Evolutionary conservation across 208 protist species (phyloP).

Genomic region (Phytomonas francai): DNA sequence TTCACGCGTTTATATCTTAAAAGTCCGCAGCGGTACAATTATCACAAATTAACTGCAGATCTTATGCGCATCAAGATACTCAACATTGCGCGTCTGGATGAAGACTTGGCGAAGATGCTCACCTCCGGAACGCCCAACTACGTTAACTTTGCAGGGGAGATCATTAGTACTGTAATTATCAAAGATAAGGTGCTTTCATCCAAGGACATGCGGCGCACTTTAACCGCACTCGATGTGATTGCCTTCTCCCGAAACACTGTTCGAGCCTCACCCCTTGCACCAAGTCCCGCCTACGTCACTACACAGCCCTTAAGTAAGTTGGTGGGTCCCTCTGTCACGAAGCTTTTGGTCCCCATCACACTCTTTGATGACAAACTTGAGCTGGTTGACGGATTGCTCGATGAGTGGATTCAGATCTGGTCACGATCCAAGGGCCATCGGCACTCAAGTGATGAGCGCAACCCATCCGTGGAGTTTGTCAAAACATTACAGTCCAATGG

Average conservation of each 20-base stretch:
- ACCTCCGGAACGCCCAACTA: conserved; percentile 17
- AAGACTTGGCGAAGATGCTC: conserved; percentile 72
- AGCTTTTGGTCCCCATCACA: conserved; percentile 46
- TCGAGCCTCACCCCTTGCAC: conserved; percentile 10
- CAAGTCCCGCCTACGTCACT: conserved; percentile 24
- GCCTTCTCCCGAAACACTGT: conserved; percentile 26
- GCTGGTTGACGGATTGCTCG: conserved; percentile 51
- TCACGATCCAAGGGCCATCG: conserved; percentile 27
- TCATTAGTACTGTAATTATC: conserved; percentile 72
- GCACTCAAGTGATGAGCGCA: conserved; percentile 30
- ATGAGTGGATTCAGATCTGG: conserved; percentile 78
- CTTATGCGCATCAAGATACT: conserved; percentile 87
- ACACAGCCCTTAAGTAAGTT: conserved; percentile 49
- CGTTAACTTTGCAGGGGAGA: conserved; percentile 67
- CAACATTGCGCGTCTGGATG: conserved; percentile 78
- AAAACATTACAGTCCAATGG: conserved; percentile 69
- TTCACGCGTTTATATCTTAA: conserved; percentile 72
- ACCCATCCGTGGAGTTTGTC: conserved; percentile 59
- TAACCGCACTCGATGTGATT: conserved; percentile 68
- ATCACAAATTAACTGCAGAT: conserved; percentile 54
- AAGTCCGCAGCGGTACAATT: conserved; percentile 46
- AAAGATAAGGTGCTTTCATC: conserved; percentile 60
- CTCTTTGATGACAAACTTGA: conserved; percentile 18
- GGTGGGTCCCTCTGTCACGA: conserved; percentile 27
- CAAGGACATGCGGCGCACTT: conserved; percentile 59